phyloP scores from a whole-genome alignment of 2,329 filamentous ascomycete species.

The Lecanicillium sp. region DNA sequence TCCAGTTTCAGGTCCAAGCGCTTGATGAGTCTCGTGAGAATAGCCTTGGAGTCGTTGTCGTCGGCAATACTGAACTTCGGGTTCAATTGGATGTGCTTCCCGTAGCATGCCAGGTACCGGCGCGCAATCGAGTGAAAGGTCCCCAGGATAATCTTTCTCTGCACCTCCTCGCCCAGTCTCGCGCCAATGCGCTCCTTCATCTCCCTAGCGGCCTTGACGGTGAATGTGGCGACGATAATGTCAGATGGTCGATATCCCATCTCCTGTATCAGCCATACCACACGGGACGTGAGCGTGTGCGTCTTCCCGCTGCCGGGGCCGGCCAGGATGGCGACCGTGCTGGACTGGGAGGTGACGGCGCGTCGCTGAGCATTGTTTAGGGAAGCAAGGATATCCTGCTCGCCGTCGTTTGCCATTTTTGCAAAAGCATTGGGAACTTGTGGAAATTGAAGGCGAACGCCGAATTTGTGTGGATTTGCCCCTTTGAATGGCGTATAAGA shows the following conservation, averaged over 20 bases:
- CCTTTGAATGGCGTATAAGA: too few species aligned
- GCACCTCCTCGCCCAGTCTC: conserved; percentile 70
- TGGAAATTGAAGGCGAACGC: too few species aligned
- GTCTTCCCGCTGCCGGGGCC: conserved; percentile 79
- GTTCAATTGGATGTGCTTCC: conserved; percentile 72
- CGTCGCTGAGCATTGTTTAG: conserved; percentile 51
- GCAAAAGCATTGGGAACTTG: too few species aligned
- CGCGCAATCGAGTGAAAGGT: conserved; percentile 93
- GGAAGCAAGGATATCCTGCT: conserved; percentile 37
- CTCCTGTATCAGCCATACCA: conserved; percentile 78
- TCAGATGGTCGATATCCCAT: conserved; percentile 72
- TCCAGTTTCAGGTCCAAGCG: conserved; percentile 63
- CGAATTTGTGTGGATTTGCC: too few species aligned
- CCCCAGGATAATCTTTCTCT: conserved; percentile 74
- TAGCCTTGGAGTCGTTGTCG: conserved; percentile 68
- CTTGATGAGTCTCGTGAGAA: conserved; percentile 79
- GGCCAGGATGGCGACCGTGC: conserved; percentile 60
- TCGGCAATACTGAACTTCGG: conserved; percentile 90
- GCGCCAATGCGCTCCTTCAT: conserved; percentile 85
- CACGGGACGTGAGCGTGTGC: conserved; percentile 86
- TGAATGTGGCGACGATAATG: conserved; percentile 93
- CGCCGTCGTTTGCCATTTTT: conserved; percentile 10
- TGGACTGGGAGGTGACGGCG: conserved; percentile 46
- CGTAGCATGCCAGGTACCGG: conserved; percentile 78
- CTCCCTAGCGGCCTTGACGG: conserved; percentile 86